Evolutionary conservation across 139 green algal species (phyloP), one percentile per base, ranked within the genome.

Genomic region (Coccomyxa sp.): DNA sequence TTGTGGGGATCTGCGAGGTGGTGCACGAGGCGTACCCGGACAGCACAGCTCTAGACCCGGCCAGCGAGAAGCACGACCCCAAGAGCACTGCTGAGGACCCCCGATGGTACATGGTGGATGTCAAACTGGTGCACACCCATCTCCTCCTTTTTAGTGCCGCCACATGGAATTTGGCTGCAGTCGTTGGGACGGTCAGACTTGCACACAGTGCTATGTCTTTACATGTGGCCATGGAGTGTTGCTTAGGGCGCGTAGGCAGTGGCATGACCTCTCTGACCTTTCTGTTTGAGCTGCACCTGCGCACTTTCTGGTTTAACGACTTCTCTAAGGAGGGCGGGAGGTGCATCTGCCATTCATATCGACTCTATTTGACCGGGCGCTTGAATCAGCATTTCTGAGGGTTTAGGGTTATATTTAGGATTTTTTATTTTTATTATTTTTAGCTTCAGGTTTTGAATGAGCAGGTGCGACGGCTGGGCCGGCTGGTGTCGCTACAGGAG

Each of bases 21-120:
- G 25, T 87, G 57, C 66, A 74, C 0, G 90, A 92, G 81, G 90
- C 91, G 4, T 95, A 96, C 75, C 92, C 92, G 0, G 93, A 96
- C 78, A 66, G 84, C 79, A 90, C 88, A 0, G 85, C 89, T 3
- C 93, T 89, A 28, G 90, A 96, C 67, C 30, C 78, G 1, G 83
- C 51, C n/a, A 86, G 80, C 81, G 83, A 93, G 85, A 92, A 93
- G 68, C 91, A 90, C 67, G 93, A 95, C 75, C 21, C 88, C 23
- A 88, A 83, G 59, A 85, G 58, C 74, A 86, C 76, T 9, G 13
- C 82, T 77, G 86, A 91, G 10, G 79, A 82, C 14, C 90, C 92
- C 27, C 87, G 82, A 38, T 94, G 89, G 88, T 84, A 81, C 57
- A 88, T 86, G 87, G 91, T 95, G 12, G 91, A 95, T 60, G 82